These are phyloP conservation scores for Vishniacozyma victoriae DNA, from an alignment of 768 basidiomycete genomes.

Conservation along the genomic window DNA sequence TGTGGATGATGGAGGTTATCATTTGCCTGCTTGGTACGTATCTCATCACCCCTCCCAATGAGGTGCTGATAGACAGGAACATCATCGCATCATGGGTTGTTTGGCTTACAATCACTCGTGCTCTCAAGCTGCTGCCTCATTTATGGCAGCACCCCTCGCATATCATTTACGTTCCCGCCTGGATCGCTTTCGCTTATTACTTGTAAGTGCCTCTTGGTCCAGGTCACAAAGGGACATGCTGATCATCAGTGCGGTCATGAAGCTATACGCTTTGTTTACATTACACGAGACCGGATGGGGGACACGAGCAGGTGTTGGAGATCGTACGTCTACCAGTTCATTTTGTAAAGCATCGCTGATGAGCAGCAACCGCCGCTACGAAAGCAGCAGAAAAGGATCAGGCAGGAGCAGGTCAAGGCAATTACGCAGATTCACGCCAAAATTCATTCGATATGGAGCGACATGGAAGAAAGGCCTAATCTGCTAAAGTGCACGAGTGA, in stretches of 20 bases:
- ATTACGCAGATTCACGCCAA: too few relatives aligned
- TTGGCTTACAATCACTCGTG: constrained; percentile 50
- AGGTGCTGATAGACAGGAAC: constrained; percentile 17
- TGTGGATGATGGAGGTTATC: constrained; percentile 40
- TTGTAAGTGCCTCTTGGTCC: constrained; percentile 51
- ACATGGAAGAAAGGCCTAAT: too few relatives aligned
- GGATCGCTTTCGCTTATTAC: constrained; percentile 86
- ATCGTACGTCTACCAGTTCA: constrained; percentile 49
- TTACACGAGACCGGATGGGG: constrained; percentile 96
- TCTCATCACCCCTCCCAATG: neutral
- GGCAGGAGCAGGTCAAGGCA: too few relatives aligned
- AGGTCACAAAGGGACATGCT: constrained; percentile 2
- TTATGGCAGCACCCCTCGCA: constrained; percentile 70
- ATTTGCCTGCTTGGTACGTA: constrained; percentile 47
- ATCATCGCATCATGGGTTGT: constrained; percentile 46
- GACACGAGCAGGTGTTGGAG: constrained; percentile 87
- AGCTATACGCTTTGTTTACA: constrained; percentile 81
- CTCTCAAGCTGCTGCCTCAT: constrained; percentile 68
- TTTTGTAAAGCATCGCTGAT: neutral
- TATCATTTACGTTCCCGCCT: constrained; percentile 75
- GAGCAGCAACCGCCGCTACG: constrained; percentile 31
- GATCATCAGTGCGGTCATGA: constrained; percentile 65
- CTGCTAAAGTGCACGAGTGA: too few relatives aligned
- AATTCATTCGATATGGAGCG: too few relatives aligned
- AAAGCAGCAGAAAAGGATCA: constrained; percentile 32